Percentiles rank a stretch among this genome's conserved stretches.
These are phyloP conservation scores for Pseudofabraea citricarpa DNA, from an alignment of 2,329 filamentous ascomycete species.

Conservation along the genomic window DNA sequence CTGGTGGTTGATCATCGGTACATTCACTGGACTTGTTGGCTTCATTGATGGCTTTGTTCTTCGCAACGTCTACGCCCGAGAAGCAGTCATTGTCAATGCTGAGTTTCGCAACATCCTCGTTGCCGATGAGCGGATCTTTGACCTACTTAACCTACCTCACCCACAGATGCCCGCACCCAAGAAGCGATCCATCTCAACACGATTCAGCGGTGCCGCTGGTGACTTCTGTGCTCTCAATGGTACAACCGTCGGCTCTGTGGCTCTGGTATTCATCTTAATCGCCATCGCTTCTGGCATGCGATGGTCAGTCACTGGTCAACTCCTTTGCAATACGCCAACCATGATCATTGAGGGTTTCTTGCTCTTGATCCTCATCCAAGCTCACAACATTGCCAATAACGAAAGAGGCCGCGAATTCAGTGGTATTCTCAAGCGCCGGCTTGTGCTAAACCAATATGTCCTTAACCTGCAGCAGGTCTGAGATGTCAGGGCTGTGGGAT, in stretches of 20 bases:
- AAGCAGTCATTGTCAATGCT: constrained; percentile 12
- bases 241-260: constrained; percentile 16
- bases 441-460: constrained; percentile 17
- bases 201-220: constrained; percentile 20
- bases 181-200: constrained; percentile 11
- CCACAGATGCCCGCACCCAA: constrained; percentile 6
- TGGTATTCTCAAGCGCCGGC: constrained; percentile 21
- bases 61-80: constrained; percentile 35
- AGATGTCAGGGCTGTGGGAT: background rate
- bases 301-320: constrained; percentile 27
- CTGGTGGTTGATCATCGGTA: constrained; percentile 44
- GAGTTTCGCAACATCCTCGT: constrained; percentile 19
- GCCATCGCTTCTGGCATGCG: constrained; percentile 20
- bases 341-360: constrained; percentile 27
- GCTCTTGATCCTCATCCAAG: constrained; percentile 22
- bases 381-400: constrained; percentile 22
- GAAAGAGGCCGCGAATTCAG: constrained; percentile 20
- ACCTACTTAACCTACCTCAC: constrained; percentile 15
- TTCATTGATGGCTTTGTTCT: constrained; percentile 40
- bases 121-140: constrained; percentile 16
- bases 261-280: constrained; percentile 16
- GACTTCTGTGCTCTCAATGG: constrained; percentile 12
- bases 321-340: constrained; percentile 28
- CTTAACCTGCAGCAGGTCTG: background rate
- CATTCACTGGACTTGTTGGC: constrained; percentile 41